Percentiles rank a stretch among this genome's conserved stretches.
phyloP scores from a whole-genome alignment of 148 eudicot genomes.

The Limonium bicolor region DNA sequence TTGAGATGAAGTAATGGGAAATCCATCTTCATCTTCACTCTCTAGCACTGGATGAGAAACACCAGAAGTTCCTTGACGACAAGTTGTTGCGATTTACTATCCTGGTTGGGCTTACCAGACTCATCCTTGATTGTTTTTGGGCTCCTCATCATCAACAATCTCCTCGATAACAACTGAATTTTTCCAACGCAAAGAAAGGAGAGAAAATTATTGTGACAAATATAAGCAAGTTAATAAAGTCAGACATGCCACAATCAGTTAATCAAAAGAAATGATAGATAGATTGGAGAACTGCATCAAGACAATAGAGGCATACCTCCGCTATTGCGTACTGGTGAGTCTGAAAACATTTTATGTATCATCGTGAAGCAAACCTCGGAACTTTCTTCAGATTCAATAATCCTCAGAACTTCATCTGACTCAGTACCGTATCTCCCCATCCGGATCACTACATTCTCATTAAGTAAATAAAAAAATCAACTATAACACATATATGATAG shows the following conservation, averaged over 20 bases:
- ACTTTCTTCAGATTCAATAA: constrained; percentile 36
- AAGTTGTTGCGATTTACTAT: constrained; percentile 21
- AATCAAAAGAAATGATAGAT: too few relatives aligned
- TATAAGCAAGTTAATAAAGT: neutral
- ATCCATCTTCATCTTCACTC: constrained; percentile 98
- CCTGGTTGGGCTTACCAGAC: constrained; percentile 33
- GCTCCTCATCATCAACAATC: constrained; percentile 63
- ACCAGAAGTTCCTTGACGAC: constrained; percentile 19
- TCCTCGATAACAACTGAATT: constrained; percentile 79
- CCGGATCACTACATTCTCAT: constrained; percentile 43
- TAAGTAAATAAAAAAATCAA: constrained; percentile 23
- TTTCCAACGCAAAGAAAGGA: neutral
- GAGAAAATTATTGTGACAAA: neutral
- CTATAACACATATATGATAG: neutral
- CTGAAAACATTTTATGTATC: constrained; percentile 40
- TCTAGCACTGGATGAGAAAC: constrained; percentile 30
- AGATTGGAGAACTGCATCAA: too few relatives aligned
- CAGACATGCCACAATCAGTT: neutral
- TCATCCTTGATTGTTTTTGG: constrained; percentile 23
- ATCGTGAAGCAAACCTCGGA: constrained; percentile 21
- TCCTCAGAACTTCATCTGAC: constrained; percentile 26
- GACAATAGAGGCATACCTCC: constrained; percentile 78
- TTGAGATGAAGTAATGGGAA: constrained; percentile 38
- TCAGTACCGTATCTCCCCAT: constrained; percentile 41
- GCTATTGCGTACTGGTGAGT: constrained; percentile 38